Evolutionary conservation across 352 stramenopile genomes (phyloP).

Genomic region (Globisporangium irregulare): DNA sequence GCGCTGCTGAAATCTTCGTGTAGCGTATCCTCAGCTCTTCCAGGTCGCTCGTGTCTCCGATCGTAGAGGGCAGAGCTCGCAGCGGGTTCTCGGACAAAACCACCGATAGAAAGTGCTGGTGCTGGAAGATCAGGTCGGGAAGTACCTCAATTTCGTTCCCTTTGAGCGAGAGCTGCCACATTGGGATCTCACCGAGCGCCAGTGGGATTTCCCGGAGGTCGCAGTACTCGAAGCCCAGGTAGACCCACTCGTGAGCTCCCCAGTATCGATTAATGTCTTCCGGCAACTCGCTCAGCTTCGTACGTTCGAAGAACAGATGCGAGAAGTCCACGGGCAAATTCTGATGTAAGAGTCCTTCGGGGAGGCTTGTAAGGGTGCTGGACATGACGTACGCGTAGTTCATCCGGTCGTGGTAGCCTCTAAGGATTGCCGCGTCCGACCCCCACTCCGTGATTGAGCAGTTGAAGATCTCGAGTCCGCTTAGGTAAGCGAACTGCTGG

Average conservation of each 20-base stretch:
- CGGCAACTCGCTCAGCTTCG: slow-evolving; percentile 17
- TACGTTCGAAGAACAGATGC: slow-evolving; percentile 14
- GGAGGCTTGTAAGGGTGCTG: slow-evolving; percentile 18
- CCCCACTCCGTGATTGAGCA: slow-evolving; percentile 17
- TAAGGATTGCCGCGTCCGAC: neutral
- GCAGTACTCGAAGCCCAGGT: neutral
- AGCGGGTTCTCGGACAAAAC: slow-evolving; percentile 44
- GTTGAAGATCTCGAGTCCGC: slow-evolving; percentile 24
- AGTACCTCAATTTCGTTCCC: slow-evolving; percentile 24
- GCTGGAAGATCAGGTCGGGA: slow-evolving; percentile 57
- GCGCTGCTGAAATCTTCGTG: neutral
- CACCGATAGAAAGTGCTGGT: slow-evolving; percentile 50
- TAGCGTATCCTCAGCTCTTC: neutral
- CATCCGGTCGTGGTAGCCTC: slow-evolving; percentile 1
- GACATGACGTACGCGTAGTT: slow-evolving; percentile 17
- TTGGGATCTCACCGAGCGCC: slow-evolving; percentile 43
- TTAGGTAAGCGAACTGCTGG: slow-evolving; percentile 14
- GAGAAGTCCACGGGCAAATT: slow-evolving; percentile 11
- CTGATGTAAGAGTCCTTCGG: neutral
- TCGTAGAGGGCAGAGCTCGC: slow-evolving; percentile 21
- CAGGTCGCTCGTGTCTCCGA: slow-evolving; percentile 24
- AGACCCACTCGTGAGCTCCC: neutral
- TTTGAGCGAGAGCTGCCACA: slow-evolving; percentile 29
- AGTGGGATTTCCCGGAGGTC: slow-evolving; percentile 34
- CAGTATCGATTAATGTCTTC: slow-evolving; percentile 16